Evolutionary conservation across 1,139 yeast species (phyloP).

Genomic region (Lodderomyces elongisporus): DNA sequence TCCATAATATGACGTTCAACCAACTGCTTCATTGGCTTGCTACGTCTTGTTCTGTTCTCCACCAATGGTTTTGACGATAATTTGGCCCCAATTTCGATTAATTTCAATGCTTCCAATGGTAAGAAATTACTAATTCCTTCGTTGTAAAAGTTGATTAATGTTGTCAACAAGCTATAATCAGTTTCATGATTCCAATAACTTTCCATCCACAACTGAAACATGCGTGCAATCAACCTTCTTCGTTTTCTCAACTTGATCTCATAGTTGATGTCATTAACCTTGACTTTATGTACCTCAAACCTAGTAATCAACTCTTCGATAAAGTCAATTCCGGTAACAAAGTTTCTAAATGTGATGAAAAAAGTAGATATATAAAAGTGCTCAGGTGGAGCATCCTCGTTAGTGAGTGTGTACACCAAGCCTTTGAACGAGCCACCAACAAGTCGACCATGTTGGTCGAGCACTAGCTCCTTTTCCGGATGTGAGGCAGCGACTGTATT

Average conservation of each 20-base stretch:
- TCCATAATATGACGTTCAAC: constrained; percentile 44
- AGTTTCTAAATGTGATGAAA: constrained; percentile 74
- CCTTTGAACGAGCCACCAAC: constrained; percentile 80
- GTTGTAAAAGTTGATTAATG: constrained; percentile 70
- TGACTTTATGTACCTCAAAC: constrained; percentile 45
- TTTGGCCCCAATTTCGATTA: constrained; percentile 59
- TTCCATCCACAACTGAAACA: constrained; percentile 81
- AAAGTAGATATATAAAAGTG: constrained; percentile 71
- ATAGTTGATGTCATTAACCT: constrained; percentile 31
- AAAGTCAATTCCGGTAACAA: constrained; percentile 64
- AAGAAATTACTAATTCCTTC: constrained; percentile 56
- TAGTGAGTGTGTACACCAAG: constrained; percentile 64
- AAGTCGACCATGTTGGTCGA: constrained; percentile 48
- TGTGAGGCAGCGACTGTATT: constrained; percentile 2
- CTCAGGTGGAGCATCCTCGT: constrained; percentile 66
- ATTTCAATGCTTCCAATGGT: constrained; percentile 59
- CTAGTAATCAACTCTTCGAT: constrained; percentile 65
- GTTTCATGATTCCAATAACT: constrained; percentile 71
- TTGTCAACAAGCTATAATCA: constrained; percentile 60
- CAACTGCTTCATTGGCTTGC: constrained; percentile 27
- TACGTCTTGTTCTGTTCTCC: constrained; percentile 19
- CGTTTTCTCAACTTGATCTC: constrained; percentile 57
- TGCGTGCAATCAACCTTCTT: constrained; percentile 59
- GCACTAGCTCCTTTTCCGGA: constrained; percentile 38
- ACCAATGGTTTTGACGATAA: constrained; percentile 37